Evolutionary conservation across 2,329 filamentous ascomycete genomes (phyloP).

Genomic region (Cordyceps javanica): DNA sequence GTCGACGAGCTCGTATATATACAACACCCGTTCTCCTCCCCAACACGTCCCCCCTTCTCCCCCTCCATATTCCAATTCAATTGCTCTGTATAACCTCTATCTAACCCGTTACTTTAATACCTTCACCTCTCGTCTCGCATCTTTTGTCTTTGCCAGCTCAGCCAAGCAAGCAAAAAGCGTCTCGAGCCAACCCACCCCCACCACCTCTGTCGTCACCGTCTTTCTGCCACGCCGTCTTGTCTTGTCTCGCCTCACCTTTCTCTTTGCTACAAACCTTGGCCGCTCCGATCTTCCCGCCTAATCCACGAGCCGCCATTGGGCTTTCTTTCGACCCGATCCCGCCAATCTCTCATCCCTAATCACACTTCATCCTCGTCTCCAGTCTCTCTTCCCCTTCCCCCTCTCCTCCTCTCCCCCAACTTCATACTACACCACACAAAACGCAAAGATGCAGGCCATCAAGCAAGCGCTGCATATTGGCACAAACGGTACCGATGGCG

Average conservation of each 20-base stretch:
- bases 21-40: neutral
- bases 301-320: neutral
- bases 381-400: neutral
- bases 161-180: neutral
- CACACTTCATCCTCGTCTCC: neutral
- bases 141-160: too few species aligned
- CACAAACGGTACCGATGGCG: slow-evolving; percentile 21
- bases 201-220: slow-evolving; percentile 8
- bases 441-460: slow-evolving; percentile 36
- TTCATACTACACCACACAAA: slow-evolving; percentile 5
- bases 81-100: neutral
- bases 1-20: neutral
- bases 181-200: neutral
- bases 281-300: neutral
- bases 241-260: neutral
- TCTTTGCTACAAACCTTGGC: neutral
- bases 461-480: slow-evolving; percentile 36
- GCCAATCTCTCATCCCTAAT: neutral
- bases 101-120: neutral
- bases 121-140: neutral
- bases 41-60: neutral
- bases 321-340: neutral
- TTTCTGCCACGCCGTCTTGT: slow-evolving; percentile 1
- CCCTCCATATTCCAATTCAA: neutral
- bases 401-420: slow-evolving; percentile 4